Percentiles rank a stretch among this genome's conserved stretches.
Conservation (phyloP, 768 basidiomycete species). For the Lactarius vividus region DNA sequence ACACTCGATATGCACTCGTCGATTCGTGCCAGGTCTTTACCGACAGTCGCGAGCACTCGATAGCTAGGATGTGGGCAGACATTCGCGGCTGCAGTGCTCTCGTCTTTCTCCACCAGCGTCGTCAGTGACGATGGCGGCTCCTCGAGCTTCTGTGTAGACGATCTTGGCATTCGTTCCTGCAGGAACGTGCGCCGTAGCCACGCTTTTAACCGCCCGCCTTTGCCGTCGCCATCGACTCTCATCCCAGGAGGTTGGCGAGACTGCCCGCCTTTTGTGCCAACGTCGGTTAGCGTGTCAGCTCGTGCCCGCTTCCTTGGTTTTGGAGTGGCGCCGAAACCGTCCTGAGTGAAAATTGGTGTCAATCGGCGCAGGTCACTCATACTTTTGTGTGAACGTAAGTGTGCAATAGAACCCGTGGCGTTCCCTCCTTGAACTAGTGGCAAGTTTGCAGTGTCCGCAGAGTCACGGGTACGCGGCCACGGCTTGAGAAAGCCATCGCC, state of each 20-base stretch:
- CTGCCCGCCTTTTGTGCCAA: slow-evolving; percentile 16
- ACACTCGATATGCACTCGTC: slow-evolving; percentile 54
- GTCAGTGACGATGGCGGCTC: slow-evolving; percentile 15
- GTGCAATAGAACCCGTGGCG: background rate
- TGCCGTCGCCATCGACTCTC: slow-evolving; percentile 32
- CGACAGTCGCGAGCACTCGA: slow-evolving; percentile 49
- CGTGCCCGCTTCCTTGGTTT: slow-evolving; percentile 14
- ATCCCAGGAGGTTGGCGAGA: slow-evolving; percentile 11
- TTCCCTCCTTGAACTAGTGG: background rate
- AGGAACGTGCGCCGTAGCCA: slow-evolving; percentile 64
- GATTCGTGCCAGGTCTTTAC: slow-evolving; percentile 56
- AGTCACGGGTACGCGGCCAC: slow-evolving; percentile 11
- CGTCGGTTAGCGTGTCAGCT: slow-evolving; percentile 22
- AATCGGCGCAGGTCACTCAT: slow-evolving; percentile 22
- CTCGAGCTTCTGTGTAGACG: slow-evolving; percentile 11
- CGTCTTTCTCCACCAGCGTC: slow-evolving; percentile 14
- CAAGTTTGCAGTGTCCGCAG: background rate
- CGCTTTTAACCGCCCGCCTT: slow-evolving; percentile 52
- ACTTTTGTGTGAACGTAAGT: slow-evolving; percentile 25
- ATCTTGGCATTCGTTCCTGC: slow-evolving; percentile 21
- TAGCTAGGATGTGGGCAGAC: slow-evolving; percentile 33
- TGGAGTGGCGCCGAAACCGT: slow-evolving; percentile 3
- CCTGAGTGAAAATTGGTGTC: background rate
- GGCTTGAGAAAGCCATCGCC: slow-evolving; percentile 4
- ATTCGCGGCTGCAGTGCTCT: background rate